These are phyloP conservation scores for Coemansia sp. DNA, from an alignment of 192 early-diverging fungal species.

Conservation along the genomic window DNA sequence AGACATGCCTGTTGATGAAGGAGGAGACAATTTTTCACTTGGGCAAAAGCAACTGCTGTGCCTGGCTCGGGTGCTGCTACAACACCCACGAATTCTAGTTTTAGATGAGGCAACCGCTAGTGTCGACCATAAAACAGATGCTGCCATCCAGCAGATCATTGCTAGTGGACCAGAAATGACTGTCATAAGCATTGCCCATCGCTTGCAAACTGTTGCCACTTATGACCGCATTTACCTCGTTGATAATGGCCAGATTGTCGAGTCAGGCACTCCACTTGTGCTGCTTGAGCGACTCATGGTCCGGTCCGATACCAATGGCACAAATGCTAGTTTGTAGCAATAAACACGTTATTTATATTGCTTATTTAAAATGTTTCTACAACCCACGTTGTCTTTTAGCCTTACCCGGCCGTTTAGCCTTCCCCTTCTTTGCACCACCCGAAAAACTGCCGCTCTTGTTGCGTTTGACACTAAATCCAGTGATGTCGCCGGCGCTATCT, in stretches of 20 bases:
- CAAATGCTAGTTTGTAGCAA: too few species aligned
- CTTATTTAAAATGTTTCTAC: constrained; percentile 7
- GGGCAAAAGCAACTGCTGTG: constrained; percentile 76
- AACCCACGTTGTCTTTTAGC: constrained; percentile 32
- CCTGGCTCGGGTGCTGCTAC: constrained; percentile 61
- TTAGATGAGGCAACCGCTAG: constrained; percentile 79
- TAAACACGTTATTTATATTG: too few species aligned
- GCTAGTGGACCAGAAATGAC: constrained; percentile 28
- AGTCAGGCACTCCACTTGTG: constrained; percentile 34
- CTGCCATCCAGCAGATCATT: constrained; percentile 67
- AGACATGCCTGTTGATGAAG: constrained; percentile 53
- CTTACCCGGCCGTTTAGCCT: constrained; percentile 49
- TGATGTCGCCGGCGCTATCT: constrained; percentile 71
- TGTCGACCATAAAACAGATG: constrained; percentile 63
- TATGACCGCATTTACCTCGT: constrained; percentile 65
- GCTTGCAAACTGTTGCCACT: constrained; percentile 65
- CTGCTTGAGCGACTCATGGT: constrained; percentile 24
- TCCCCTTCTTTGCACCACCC: constrained; percentile 18
- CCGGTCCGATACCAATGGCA: not conserved
- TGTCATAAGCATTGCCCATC: constrained; percentile 74
- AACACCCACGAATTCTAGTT: constrained; percentile 69
- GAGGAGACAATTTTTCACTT: constrained; percentile 70
- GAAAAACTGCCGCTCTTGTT: constrained; percentile 44
- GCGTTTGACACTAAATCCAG: constrained; percentile 57
- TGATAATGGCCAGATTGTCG: constrained; percentile 42